Conservation (phyloP, 768 basidiomycete genomes). For the Mycena epipterygia region DNA sequence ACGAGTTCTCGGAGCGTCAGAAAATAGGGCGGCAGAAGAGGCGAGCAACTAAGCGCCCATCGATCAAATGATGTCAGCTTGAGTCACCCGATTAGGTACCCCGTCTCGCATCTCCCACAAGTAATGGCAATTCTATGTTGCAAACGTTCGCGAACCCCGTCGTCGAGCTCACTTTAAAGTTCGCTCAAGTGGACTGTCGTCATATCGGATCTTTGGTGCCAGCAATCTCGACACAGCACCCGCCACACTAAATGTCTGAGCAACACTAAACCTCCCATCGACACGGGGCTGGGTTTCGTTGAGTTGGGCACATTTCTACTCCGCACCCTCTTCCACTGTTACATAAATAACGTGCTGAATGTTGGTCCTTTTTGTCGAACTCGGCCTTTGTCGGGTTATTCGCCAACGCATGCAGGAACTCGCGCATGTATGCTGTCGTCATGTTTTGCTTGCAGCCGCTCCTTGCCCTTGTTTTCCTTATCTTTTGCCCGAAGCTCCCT, state of each 20-base stretch:
- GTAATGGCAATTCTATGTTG: background rate
- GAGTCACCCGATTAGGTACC: background rate
- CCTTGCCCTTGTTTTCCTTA: no score
- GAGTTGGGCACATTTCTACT: background rate
- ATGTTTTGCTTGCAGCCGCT: no score
- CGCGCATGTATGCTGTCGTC: background rate
- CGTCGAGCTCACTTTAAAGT: background rate
- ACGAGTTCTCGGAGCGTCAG: slow-evolving; percentile 1
- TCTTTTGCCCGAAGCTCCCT: no score
- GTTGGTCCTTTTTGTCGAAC: background rate
- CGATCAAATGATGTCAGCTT: background rate
- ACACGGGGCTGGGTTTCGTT: slow-evolving; percentile 1
- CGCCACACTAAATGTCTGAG: background rate
- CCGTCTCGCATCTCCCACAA: no score
- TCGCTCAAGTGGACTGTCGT: background rate
- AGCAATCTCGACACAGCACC: slow-evolving; percentile 1
- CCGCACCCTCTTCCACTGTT: background rate
- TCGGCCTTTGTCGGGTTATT: slow-evolving; percentile 1
- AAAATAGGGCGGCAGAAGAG: background rate
- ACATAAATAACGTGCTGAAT: slow-evolving; percentile 11
- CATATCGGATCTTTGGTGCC: background rate
- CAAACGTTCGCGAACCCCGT: background rate
- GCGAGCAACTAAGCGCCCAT: background rate
- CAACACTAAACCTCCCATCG: background rate
- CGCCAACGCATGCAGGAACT: background rate